A percentile compares a stretch with the other conserved stretches of the same genome.
These are phyloP conservation scores for Hygrophoropsis aurantiaca DNA, from an alignment of 768 basidiomycete genomes.

Conservation along the genomic window DNA sequence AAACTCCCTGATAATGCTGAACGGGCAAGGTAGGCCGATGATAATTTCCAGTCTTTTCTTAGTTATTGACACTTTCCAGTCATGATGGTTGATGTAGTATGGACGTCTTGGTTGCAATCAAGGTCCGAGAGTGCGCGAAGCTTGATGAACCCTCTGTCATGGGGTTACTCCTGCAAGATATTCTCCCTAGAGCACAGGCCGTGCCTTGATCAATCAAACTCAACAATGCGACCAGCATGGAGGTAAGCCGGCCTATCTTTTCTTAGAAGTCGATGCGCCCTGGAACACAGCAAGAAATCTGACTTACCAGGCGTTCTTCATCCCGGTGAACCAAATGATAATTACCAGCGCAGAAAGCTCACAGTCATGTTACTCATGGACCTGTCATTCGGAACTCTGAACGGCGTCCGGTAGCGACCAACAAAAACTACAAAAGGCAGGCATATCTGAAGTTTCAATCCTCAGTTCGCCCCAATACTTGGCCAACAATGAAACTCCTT, in stretches of 20 bases:
- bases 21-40: too few relatives aligned
- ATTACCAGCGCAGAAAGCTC: neutral
- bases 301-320: neutral
- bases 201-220: too few relatives aligned
- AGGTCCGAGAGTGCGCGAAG: too few relatives aligned
- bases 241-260: neutral
- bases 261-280: neutral
- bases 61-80: too few relatives aligned
- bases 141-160: too few relatives aligned
- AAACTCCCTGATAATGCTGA: too few relatives aligned
- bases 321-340: neutral
- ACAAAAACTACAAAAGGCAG: neutral
- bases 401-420: neutral
- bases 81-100: too few relatives aligned
- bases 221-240: too few relatives aligned
- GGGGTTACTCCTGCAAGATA: too few relatives aligned
- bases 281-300: neutral
- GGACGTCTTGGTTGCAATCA: too few relatives aligned
- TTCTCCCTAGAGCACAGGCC: too few relatives aligned
- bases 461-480: neutral
- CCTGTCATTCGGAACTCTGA: neutral
- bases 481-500: slow-evolving; percentile 24
- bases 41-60: too few relatives aligned
- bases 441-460: neutral
- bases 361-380: neutral